These are phyloP conservation scores for Rhizophagus prolifer DNA, from an alignment of 192 early-diverging fungal genomes.

Conservation along the genomic window DNA sequence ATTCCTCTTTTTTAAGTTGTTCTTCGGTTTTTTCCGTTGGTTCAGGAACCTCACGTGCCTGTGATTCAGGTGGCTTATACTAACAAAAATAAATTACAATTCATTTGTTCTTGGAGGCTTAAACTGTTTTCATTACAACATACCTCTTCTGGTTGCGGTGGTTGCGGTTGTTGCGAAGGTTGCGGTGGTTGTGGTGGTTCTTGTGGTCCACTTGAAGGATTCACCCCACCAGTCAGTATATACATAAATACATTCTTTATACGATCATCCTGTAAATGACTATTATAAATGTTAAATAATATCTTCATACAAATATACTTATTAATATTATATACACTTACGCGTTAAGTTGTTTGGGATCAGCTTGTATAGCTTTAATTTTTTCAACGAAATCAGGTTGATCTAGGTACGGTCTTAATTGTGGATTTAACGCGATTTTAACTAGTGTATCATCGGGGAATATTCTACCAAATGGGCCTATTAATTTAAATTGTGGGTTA, in stretches of 20 bases:
- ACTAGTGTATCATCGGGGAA: slow-evolving; percentile 74
- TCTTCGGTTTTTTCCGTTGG: slow-evolving; percentile 57
- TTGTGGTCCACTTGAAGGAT: slow-evolving; percentile 46
- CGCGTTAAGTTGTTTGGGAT: slow-evolving; percentile 66
- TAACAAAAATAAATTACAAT: not conserved
- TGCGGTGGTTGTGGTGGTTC: slow-evolving; percentile 15
- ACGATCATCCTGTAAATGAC: slow-evolving; percentile 70
- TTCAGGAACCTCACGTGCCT: slow-evolving; percentile 43
- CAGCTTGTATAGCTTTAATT: slow-evolving; percentile 71
- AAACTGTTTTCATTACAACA: not conserved
- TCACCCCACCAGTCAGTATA: slow-evolving; percentile 66
- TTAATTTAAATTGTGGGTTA: not conserved
- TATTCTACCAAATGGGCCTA: slow-evolving; percentile 50
- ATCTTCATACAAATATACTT: not conserved
- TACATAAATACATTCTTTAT: slow-evolving; percentile 76
- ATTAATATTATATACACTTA: slow-evolving; percentile 37
- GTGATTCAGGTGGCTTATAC: slow-evolving; percentile 25
- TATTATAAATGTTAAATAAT: not conserved
- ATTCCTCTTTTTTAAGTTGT: slow-evolving; percentile 64
- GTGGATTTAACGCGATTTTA: slow-evolving; percentile 83
- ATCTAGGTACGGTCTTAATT: slow-evolving; percentile 66
- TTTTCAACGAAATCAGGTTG: slow-evolving; percentile 78
- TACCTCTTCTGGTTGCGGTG: not conserved
- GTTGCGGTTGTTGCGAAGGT: slow-evolving; percentile 32
- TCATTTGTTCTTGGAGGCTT: not conserved